phyloP scores from a whole-genome alignment of 805 yeast genomes.

The Lipomyces orientalis region DNA sequence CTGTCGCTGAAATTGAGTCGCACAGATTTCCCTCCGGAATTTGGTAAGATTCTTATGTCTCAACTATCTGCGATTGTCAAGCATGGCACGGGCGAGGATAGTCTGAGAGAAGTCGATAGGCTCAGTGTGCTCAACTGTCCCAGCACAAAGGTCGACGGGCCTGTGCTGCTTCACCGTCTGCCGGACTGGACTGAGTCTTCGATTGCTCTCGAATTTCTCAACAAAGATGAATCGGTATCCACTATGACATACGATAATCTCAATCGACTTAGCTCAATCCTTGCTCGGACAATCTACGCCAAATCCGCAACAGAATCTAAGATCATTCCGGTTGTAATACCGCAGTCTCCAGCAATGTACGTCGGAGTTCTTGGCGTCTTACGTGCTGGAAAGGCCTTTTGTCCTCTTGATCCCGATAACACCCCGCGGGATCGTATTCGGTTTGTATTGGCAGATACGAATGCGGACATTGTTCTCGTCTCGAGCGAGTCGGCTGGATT shows the following conservation, averaged over 20 bases:
- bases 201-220: conserved; percentile 27
- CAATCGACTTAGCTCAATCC: conserved; percentile 3
- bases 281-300: conserved; percentile 10
- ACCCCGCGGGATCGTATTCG: conserved; percentile 33
- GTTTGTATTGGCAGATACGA: conserved; percentile 29
- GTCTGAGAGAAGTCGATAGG: background rate
- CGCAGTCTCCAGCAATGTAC: conserved; percentile 37
- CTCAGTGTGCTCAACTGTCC: conserved; percentile 21
- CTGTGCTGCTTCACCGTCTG: conserved; percentile 20
- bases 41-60: conserved; percentile 4
- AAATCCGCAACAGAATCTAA: background rate
- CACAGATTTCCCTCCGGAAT: conserved; percentile 9
- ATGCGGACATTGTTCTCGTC: conserved; percentile 30
- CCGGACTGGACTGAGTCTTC: background rate
- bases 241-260: conserved; percentile 22
- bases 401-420: conserved; percentile 36
- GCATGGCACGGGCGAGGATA: background rate
- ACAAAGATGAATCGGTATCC: conserved; percentile 2
- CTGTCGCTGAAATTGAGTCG: background rate
- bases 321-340: conserved; percentile 36
- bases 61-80: background rate
- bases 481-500: conserved; percentile 8
- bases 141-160: conserved; percentile 16
- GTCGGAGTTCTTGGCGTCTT: conserved; percentile 37
- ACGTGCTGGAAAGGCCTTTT: conserved; percentile 38